Percentiles rank a stretch among this genome's conserved stretches.
These are phyloP conservation scores for Phytopythium boreale DNA, from an alignment of 352 stramenopile species.

Conservation along the genomic window DNA sequence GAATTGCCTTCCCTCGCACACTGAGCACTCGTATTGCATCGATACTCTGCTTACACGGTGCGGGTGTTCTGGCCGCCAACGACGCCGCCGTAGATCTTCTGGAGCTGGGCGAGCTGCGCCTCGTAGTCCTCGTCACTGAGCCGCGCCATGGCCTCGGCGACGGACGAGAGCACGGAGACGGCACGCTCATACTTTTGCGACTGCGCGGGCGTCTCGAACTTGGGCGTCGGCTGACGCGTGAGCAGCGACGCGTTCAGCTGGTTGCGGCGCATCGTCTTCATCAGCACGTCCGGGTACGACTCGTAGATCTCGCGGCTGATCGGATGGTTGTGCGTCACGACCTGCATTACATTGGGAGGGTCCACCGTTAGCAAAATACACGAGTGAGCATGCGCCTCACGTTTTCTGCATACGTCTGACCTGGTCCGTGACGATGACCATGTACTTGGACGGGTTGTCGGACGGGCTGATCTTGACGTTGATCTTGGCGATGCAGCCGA, in stretches of 20 bases:
- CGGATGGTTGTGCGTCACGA: conserved; percentile 83
- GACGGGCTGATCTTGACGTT: conserved; percentile 86
- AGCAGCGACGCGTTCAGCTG: conserved; percentile 63
- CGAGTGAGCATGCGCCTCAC: too few species aligned
- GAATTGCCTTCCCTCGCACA: background rate
- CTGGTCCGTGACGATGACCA: conserved; percentile 87
- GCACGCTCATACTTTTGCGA: conserved; percentile 80
- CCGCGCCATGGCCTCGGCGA: conserved; percentile 75
- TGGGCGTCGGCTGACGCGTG: conserved; percentile 61
- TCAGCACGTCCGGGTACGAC: conserved; percentile 77
- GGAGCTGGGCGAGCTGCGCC: conserved; percentile 61
- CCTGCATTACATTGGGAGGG: conserved; percentile 24
- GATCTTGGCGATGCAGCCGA: conserved; percentile 85
- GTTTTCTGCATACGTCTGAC: conserved; percentile 11
- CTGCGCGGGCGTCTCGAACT: conserved; percentile 72
- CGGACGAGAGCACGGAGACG: conserved; percentile 52
- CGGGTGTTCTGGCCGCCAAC: conserved; percentile 47
- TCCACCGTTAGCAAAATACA: conserved; percentile 2
- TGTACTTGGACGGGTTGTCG: conserved; percentile 82
- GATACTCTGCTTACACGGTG: conserved; percentile 32
- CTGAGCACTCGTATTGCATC: background rate
- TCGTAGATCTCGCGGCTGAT: conserved; percentile 85
- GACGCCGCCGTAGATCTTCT: conserved; percentile 70
- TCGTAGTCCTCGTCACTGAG: conserved; percentile 74
- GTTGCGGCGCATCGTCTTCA: conserved; percentile 83